Evolutionary conservation across 192 early-diverging fungal species (phyloP), one percentile per base, ranked within the genome.

Genomic region (Umbelopsis sp.): DNA sequence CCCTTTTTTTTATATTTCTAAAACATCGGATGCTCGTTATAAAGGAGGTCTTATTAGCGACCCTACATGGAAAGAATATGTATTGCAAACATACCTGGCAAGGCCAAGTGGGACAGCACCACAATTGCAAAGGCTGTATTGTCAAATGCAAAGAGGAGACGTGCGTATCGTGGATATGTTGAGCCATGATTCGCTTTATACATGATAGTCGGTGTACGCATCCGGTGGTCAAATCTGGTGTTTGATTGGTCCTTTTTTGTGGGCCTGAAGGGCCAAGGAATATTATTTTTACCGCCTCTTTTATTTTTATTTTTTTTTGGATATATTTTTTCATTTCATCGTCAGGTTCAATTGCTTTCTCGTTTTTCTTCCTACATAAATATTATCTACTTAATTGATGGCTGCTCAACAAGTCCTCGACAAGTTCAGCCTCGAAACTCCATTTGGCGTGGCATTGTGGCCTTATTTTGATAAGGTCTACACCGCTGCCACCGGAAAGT

Each of bases 61-160:
- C 21, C 87, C 91, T 8, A 80, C 81, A 10, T 80, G 70, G 21
- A 81, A 80, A 44, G 90, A 91, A 73, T 89, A 81, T 71, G 67
- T 89, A 0, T 70, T 67, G 20, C 75, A 65, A 49, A 77, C 66
- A 48, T 27, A 71, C 9, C 30, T 49, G 0, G 67, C 37, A n/a
- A 49, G 68, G 1, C 75, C 75, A 52, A 65, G 51, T 21, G 75
- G 75, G 27, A 77, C 49, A 2, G 18, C 37, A 37, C 70, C 75
- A 35, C 10, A 30, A 35, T 12, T 61, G 2, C 55, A 61, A 61
- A 61, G 55, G 4, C 21, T 61, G 27, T 61, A 61, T 25, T 61
- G 55, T 35, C 55, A 61, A 35, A 61, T 61, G 55, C 55, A 61
- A 18, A 27, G 55, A 61, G 55, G 55, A 61, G 55, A 61, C 30